Evolutionary conservation across 345 rosid species (phyloP).

Genomic region (Excoecaria cochinchinensis): DNA sequence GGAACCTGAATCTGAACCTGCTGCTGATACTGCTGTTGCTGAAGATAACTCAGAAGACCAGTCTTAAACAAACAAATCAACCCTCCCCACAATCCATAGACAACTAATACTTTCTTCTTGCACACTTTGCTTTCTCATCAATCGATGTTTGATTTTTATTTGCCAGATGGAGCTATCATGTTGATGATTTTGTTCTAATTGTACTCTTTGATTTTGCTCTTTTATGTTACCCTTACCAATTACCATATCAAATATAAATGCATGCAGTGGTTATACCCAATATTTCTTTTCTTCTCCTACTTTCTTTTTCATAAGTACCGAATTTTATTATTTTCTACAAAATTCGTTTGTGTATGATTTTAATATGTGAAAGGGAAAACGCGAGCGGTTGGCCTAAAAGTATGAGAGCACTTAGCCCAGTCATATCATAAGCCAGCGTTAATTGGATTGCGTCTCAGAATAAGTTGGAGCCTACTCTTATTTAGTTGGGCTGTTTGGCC

Average conservation of each 20-base stretch:
- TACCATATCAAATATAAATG: too few species aligned
- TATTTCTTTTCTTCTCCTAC: neutral
- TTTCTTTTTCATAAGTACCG: neutral
- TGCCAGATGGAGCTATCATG: neutral
- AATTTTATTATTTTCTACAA: too few species aligned
- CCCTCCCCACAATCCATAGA: neutral
- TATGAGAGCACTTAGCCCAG: too few species aligned
- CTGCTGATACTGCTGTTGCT: neutral
- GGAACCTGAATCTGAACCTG: neutral
- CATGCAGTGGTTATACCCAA: too few species aligned
- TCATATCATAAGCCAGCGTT: too few species aligned
- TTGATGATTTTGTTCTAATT: conserved; percentile 10
- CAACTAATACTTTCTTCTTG: neutral
- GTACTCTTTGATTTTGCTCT: neutral
- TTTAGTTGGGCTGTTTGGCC: too few species aligned
- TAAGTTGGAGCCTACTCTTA: too few species aligned
- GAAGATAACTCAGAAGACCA: conserved; percentile 10
- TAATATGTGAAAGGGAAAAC: too few species aligned
- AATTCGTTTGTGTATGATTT: too few species aligned
- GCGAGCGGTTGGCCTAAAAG: too few species aligned
- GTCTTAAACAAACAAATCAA: conserved; percentile 10
- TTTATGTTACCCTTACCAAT: conserved; percentile 1
- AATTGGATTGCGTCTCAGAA: too few species aligned
- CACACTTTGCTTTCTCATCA: too few species aligned
- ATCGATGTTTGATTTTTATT: neutral